Evolutionary conservation across 257 asterid genomes (phyloP).

Genomic region (Ligustrum vulgare): DNA sequence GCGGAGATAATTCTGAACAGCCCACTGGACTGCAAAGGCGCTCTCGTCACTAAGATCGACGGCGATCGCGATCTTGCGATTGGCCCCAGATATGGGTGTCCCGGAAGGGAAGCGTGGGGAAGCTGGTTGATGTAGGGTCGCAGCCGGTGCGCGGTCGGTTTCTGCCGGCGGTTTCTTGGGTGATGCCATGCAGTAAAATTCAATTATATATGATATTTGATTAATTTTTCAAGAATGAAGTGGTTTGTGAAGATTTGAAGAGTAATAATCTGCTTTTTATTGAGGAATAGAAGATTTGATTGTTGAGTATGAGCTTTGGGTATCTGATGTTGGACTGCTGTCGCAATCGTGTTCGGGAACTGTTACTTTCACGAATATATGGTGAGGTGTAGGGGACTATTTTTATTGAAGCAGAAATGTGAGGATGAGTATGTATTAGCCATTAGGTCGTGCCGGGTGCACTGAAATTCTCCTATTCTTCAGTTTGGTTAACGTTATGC

Average conservation of each 20-base stretch:
- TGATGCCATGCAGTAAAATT: not conserved
- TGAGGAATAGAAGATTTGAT: not conserved
- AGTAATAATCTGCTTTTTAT: not conserved
- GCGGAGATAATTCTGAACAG: constrained; percentile 25
- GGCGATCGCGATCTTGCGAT: constrained; percentile 9
- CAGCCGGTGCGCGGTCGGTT: not conserved
- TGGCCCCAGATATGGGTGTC: not conserved
- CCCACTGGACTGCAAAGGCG: constrained; percentile 17
- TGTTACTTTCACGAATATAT: not conserved
- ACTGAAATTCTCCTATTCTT: not conserved
- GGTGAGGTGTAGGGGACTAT: not conserved
- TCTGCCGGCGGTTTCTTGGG: constrained; percentile 13
- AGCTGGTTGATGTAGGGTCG: not conserved
- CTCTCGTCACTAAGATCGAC: constrained; percentile 14
- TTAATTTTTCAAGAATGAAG: not conserved
- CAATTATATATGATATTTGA: not conserved
- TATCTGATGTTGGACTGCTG: not conserved
- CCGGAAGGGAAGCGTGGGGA: constrained; percentile 6
- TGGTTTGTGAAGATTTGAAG: constrained; percentile 3
- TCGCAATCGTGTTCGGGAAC: not conserved
- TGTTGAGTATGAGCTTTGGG: not conserved
- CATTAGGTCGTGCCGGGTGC: not conserved
- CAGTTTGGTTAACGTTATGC: no score
- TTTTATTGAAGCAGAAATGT: not conserved
- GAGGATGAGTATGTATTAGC: not conserved